These are phyloP conservation scores for Acanthamoeba sp. DNA, from an alignment of 208 protist genomes.

Conservation along the genomic window DNA sequence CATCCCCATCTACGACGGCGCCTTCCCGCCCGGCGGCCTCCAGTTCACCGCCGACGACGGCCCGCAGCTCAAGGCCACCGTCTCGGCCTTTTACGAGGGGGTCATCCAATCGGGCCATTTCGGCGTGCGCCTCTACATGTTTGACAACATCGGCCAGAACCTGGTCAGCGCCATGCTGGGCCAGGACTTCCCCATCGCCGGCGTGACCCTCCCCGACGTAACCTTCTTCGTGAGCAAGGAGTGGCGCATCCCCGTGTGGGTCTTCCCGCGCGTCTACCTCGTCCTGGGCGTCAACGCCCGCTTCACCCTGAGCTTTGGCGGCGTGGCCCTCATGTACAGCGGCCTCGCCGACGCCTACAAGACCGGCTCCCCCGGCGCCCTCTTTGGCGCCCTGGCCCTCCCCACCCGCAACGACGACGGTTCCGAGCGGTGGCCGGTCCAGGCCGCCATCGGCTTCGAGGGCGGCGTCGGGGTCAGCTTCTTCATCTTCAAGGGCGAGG, in stretches of 20 bases:
- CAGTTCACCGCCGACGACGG: not conserved
- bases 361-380: not conserved
- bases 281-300: conserved; percentile 39
- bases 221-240: conserved; percentile 11
- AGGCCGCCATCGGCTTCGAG: not conserved
- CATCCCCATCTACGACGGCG: not conserved
- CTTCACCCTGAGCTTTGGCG: conserved; percentile 26
- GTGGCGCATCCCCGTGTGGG: conserved; percentile 62
- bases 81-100: not conserved
- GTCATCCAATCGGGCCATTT: conserved; percentile 30
- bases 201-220: conserved; percentile 63
- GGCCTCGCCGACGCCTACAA: conserved; percentile 38
- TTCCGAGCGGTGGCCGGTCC: conserved; percentile 51
- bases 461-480: conserved; percentile 65
- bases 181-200: conserved; percentile 53
- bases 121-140: conserved; percentile 53
- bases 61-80: not conserved
- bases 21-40: conserved; percentile 42
- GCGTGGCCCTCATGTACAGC: conserved; percentile 62
- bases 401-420: conserved; percentile 59
- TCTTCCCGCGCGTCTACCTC: not conserved
- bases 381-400: conserved; percentile 55
- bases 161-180: conserved; percentile 29
- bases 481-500: conserved; percentile 62
- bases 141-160: conserved; percentile 40